Evolutionary conservation across 176 grass and related monocot genomes (phyloP).

Genomic region (Aechmea fasciata): DNA sequence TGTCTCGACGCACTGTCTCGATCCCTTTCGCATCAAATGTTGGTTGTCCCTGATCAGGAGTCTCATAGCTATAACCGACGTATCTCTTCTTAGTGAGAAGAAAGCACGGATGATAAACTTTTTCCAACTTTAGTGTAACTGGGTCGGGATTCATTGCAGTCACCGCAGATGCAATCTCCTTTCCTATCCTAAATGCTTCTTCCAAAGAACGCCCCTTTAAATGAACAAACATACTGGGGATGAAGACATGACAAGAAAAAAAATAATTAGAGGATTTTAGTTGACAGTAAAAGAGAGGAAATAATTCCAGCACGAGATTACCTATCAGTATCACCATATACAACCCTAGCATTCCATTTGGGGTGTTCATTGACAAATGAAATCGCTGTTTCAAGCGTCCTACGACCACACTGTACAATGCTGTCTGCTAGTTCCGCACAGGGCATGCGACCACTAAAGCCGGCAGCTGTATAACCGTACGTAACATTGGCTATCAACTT

Average conservation of each 20-base stretch:
- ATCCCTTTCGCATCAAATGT: slow-evolving; percentile 92
- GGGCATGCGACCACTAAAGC: slow-evolving; percentile 92
- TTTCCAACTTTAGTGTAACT: slow-evolving; percentile 87
- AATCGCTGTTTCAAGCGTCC: slow-evolving; percentile 89
- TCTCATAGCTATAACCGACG: slow-evolving; percentile 94
- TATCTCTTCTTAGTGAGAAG: slow-evolving; percentile 98
- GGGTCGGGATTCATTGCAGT: slow-evolving; percentile 72
- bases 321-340: slow-evolving; percentile 99
- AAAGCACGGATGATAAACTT: slow-evolving; percentile 91
- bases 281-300: not conserved
- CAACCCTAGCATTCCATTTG: slow-evolving; percentile 81
- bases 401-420: slow-evolving; percentile 93
- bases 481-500: slow-evolving; percentile 97
- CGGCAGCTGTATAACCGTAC: slow-evolving; percentile 96
- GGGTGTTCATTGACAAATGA: slow-evolving; percentile 78
- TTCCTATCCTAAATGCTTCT: slow-evolving; percentile 85
- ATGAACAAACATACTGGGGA: slow-evolving; percentile 80
- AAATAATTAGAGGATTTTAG: not conserved
- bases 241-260: not conserved
- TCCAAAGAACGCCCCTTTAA: slow-evolving; percentile 75
- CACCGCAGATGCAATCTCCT: slow-evolving; percentile 79
- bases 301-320: slow-evolving; percentile 21
- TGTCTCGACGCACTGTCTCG: slow-evolving; percentile 91
- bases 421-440: slow-evolving; percentile 97
- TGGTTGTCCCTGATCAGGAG: slow-evolving; percentile 53